These are phyloP conservation scores for Pisolithus marmoratus DNA, from an alignment of 768 basidiomycete species.

Conservation along the genomic window DNA sequence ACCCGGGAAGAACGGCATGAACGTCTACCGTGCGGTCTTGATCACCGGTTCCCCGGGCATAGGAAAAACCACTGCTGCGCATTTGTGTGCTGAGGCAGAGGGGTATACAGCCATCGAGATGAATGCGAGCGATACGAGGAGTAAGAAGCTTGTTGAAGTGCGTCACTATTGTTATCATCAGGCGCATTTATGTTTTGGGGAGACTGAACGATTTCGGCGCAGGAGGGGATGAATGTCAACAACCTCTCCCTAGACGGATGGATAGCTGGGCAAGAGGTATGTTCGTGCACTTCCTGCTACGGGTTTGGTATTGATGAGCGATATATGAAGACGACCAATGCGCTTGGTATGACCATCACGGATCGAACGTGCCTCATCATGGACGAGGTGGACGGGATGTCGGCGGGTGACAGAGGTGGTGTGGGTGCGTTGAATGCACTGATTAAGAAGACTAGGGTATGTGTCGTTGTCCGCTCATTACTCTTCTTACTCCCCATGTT, in stretches of 20 bases:
- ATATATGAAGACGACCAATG: conserved; percentile 47
- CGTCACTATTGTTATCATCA: conserved; percentile 6
- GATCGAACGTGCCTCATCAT: conserved; percentile 87
- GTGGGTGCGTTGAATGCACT: conserved; percentile 88
- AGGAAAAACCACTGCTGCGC: conserved; percentile 95
- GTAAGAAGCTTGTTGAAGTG: conserved; percentile 96
- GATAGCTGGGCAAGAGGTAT: conserved; percentile 53
- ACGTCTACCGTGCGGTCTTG: conserved; percentile 78
- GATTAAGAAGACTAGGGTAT: conserved; percentile 88
- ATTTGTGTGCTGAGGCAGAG: conserved; percentile 83
- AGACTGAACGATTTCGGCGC: not conserved
- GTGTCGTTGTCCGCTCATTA: not conserved
- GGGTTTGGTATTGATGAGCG: not conserved
- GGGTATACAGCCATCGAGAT: conserved; percentile 93
- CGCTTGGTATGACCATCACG: conserved; percentile 68
- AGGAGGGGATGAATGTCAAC: conserved; percentile 88
- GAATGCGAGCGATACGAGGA: conserved; percentile 92
- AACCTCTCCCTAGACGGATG: conserved; percentile 88
- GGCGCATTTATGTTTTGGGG: not conserved
- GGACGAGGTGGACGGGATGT: conserved; percentile 99
- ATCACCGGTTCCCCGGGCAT: conserved; percentile 95
- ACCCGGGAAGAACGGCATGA: conserved; percentile 87
- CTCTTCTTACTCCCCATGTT: no score
- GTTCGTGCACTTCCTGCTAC: conserved; percentile 7
- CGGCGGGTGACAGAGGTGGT: conserved; percentile 93